These are phyloP conservation scores for Lactifluus volemus DNA, from an alignment of 768 basidiomycete species.

Conservation along the genomic window DNA sequence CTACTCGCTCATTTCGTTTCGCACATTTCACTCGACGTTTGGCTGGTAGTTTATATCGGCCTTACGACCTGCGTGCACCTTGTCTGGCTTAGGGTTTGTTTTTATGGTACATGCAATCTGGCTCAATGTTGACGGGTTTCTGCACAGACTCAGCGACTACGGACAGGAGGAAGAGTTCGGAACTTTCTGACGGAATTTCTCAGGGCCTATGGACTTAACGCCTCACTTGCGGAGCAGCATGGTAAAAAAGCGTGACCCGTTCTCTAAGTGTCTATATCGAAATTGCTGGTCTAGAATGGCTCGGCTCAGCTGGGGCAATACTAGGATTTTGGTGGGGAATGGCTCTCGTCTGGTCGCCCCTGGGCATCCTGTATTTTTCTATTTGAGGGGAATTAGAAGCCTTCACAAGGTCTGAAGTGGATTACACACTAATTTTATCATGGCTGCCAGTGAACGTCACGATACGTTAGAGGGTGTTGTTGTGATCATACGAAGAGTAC, in stretches of 20 bases:
- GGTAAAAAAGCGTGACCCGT: not conserved
- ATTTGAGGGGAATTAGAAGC: not conserved
- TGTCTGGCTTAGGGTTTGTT: not conserved
- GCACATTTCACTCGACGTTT: not conserved
- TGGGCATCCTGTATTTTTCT: not conserved
- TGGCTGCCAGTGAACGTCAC: too few species aligned
- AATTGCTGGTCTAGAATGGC: not conserved
- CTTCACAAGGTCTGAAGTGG: not conserved
- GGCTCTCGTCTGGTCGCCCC: conserved; percentile 4
- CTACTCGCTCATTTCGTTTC: not conserved
- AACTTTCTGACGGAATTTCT: not conserved
- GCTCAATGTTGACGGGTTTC: not conserved
- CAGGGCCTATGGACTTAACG: not conserved
- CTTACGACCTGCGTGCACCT: not conserved
- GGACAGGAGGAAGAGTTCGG: not conserved
- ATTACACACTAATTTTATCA: too few species aligned
- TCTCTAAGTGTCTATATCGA: not conserved
- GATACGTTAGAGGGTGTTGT: too few species aligned
- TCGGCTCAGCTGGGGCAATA: not conserved
- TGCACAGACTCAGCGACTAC: not conserved
- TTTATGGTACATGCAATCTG: not conserved
- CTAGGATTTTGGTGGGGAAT: conserved; percentile 7
- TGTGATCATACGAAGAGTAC: too few species aligned
- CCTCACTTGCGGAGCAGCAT: not conserved
- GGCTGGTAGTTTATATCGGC: not conserved